Evolutionary conservation across 2,329 filamentous ascomycete genomes (phyloP), one percentile per base, ranked within the genome.

Genomic region (Orbilia blumenaviensis): DNA sequence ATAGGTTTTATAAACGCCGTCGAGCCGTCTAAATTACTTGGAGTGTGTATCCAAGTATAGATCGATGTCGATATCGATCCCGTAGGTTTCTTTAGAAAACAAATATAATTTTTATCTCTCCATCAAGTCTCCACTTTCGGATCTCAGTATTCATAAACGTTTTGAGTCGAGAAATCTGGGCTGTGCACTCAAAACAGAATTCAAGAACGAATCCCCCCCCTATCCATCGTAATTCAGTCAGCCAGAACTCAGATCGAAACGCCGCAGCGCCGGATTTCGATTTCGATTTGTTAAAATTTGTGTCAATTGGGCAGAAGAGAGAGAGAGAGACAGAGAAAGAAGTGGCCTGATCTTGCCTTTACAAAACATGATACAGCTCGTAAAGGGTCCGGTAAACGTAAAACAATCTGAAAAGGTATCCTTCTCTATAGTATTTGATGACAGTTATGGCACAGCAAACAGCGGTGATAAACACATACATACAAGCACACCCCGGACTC

Each of bases 261-360:
- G 52, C 52, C 52, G 29, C 52, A 56, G 32, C n/a, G n/a, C 29
- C n/a, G n/a, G 36, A 32, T 56, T 10, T 56, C 50, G 34, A 52
- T 32, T 12, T 34, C 29, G 10, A 34, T 34, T 34, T n/a, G n/a
- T n/a, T n/a, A n/a, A n/a, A n/a, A n/a, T n/a, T n/a, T 44, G 41
- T 44, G 16, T 44, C 42, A 32, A 42, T 18, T 12, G n/a, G n/a
- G n/a, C n/a, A n/a, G n/a, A n/a, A n/a, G n/a, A n/a, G n/a, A n/a
- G n/a, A n/a, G n/a, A n/a, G n/a, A n/a, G n/a, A n/a, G n/a, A n/a
- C n/a, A n/a, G 29, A 34, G 10, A 10, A 34, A 34, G 14, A 38
- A 56, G 52, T 68, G 64, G 64, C 52, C 64, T 68, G 64, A 68
- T 66, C 36, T 34, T 66, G 48, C 16, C 44, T 9, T n/a, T n/a